A percentile compares a stretch with the other conserved stretches of the same genome.
These are phyloP conservation scores for Vitis hybrid DNA, from an alignment of 177 flowering plant species.

Conservation along the genomic window DNA sequence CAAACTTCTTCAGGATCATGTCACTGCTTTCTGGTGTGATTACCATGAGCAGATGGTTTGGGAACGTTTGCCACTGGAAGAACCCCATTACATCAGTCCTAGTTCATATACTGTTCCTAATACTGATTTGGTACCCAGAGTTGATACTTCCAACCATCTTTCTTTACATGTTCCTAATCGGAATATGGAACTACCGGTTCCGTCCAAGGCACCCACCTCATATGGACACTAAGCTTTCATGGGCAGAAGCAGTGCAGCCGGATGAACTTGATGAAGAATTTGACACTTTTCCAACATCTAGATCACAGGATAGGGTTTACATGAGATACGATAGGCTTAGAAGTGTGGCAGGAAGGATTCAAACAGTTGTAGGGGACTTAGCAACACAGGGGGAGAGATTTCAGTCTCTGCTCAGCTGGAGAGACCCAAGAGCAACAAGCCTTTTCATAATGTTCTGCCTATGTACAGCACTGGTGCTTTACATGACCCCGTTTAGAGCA, in stretches of 20 bases:
- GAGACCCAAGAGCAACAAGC: constrained; percentile 68
- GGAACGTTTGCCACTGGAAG: constrained; percentile 33
- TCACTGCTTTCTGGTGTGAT: constrained; percentile 28
- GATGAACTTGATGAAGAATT: constrained; percentile 48
- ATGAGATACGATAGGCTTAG: constrained; percentile 70
- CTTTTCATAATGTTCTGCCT: constrained; percentile 53
- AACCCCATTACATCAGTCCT: constrained; percentile 36
- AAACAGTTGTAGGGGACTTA: constrained; percentile 64
- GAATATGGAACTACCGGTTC: constrained; percentile 35
- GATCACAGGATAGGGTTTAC: constrained; percentile 41
- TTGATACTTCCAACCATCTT: constrained; percentile 37
- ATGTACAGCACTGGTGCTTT: constrained; percentile 57
- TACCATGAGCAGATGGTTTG: constrained; percentile 26
- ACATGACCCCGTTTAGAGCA: constrained; percentile 48
- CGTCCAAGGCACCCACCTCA: constrained; percentile 41
- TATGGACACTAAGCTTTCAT: constrained; percentile 39
- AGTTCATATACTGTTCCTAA: constrained; percentile 34
- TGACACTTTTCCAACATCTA: constrained; percentile 42
- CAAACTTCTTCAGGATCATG: constrained; percentile 38
- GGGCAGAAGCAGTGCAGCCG: constrained; percentile 39
- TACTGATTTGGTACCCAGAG: constrained; percentile 38
- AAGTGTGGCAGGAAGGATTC: constrained; percentile 68
- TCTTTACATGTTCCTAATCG: constrained; percentile 39
- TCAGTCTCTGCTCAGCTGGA: constrained; percentile 58
- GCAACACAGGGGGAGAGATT: constrained; percentile 77